Base-by-base conservation (phyloP, 2,329 filamentous ascomycete species). In the Botryosphaeria dothidea region DNA sequence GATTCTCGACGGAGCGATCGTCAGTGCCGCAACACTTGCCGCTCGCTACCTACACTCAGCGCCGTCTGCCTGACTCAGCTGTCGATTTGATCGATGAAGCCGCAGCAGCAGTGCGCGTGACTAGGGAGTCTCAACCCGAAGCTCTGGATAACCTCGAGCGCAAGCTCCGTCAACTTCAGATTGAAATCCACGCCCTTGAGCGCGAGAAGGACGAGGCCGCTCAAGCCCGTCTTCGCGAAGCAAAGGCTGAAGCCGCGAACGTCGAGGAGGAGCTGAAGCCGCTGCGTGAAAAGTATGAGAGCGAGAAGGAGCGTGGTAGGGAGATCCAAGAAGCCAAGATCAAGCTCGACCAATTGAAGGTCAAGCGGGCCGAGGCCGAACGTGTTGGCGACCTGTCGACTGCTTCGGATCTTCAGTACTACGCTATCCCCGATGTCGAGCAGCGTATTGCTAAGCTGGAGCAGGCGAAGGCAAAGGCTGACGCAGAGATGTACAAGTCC, bases 31-130 rank as follows among this genome's bases (percentile, higher is more conserved):
- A n/a, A 96, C 89, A 64, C 86, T 99, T 61, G 95, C 95, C 15
- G 92, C 94, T 54, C 90, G 95, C 65, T 99, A 99, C 72, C 88
- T 99, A n/a, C 62, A 99, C 95, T 0, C 89, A 90, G 57, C 87
- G 95, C 70, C 88, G 95, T 74, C 87, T 99, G 68, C 95, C 95
- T 2, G 95, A 99, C 78, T 99, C 95, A 3, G 95, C 95, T 23
- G 96, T 99, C 67, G 95, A 99, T 75, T 83, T 99, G 54, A 91
- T 99, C 67, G 95, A 99, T 72, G 95, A 99, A 78, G 95, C 95
- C 41, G 93, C 95, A 0, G 94, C 95, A 1, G 95, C 95, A n/a
- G 95, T 99, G 66, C 88, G 93, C 65, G 96, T 99, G 27, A 93
- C 93, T 36, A 88, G 95, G 70, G 95, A 99, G 80, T 99, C 95